Evolutionary conservation across 2,329 filamentous ascomycete genomes (phyloP).

Genomic region (Cordyceps pruinosa): DNA sequence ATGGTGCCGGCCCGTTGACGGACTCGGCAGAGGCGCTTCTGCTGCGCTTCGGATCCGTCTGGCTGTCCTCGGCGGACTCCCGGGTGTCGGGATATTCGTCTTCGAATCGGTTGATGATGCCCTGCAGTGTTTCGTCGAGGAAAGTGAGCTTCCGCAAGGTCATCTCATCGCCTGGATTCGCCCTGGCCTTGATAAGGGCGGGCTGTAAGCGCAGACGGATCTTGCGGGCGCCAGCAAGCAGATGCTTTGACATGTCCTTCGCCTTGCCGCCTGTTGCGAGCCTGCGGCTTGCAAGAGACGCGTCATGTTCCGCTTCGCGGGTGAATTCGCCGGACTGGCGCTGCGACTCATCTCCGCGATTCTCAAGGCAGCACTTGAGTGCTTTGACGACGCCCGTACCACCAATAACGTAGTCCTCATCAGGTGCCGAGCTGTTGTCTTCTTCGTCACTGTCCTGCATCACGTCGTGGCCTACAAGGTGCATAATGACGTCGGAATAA

Average conservation of each 20-base stretch:
- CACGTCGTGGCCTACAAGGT: slow-evolving; percentile 70
- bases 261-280: slow-evolving; percentile 52
- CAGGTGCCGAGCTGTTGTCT: slow-evolving; percentile 63
- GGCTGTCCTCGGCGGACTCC: slow-evolving; percentile 18
- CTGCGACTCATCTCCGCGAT: slow-evolving; percentile 59
- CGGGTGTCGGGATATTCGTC: slow-evolving; percentile 92
- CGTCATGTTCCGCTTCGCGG: slow-evolving; percentile 45
- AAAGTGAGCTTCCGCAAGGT: slow-evolving; percentile 80
- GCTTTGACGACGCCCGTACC: slow-evolving; percentile 94
- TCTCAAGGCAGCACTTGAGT: slow-evolving; percentile 80
- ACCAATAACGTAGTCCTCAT: slow-evolving; percentile 93
- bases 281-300: slow-evolving; percentile 34
- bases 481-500: slow-evolving; percentile 75
- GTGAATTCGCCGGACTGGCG: slow-evolving; percentile 46
- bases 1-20: slow-evolving; percentile 13
- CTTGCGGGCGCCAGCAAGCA: slow-evolving; percentile 81
- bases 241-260: slow-evolving; percentile 87
- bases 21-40: slow-evolving; percentile 5
- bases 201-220: slow-evolving; percentile 79
- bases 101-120: slow-evolving; percentile 93
- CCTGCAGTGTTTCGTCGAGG: slow-evolving; percentile 78
- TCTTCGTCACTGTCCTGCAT: slow-evolving; percentile 46
- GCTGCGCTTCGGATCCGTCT: background rate
- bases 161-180: slow-evolving; percentile 61
- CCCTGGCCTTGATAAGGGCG: slow-evolving; percentile 67